Base-by-base conservation (phyloP, 169 alveolate genomes). In the Eimeria mitis region DNA sequence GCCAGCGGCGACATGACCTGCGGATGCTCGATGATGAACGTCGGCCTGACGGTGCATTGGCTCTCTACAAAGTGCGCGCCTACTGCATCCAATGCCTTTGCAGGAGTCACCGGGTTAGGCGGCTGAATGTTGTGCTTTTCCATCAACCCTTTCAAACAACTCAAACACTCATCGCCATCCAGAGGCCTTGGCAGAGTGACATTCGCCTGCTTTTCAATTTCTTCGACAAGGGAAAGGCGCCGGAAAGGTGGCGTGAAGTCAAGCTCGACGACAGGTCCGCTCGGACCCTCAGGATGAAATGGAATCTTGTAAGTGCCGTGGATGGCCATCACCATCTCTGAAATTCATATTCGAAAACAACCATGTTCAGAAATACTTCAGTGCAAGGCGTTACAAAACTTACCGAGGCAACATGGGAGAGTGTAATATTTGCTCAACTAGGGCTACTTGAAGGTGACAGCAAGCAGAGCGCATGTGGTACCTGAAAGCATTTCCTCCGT, bases 1-100 rank as follows among this genome's bases (percentile, higher is more conserved):
- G 99, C 99, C 84, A 99, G 98, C 19, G 99, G 99, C 89, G 99
- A 98, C 99, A 99, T 99, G 94, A 99, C 98, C 98, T 99, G 99
- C 52, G 99, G 99, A 94, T 99, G 99, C 95, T 99, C 99, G 70
- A 98, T 99, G 91, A 99, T 98, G 98, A 99, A 99, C 16, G 99
- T 98, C 2, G 99, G 99, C 87, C 94, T 65, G 96, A 97, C 95
- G 79, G 96, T 95, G 97, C 99, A 98, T 95, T 98, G 97, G 94
- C 97, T 98, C 98, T 99, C 99, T 70, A 99, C 97, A 98, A 98
- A 98, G 91, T 98, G 99, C 23, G 99, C 96, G 84, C 95, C 87
- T 28, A 96, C 83, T 44, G 95, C 98, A 95, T 99, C 99, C 85
- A 99, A 96, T n/a, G 98, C 97, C 96, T 99, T 98, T 9, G 99